These are phyloP conservation scores for Diaporthe ampelina DNA, from an alignment of 2,329 filamentous ascomycete species.

Conservation along the genomic window DNA sequence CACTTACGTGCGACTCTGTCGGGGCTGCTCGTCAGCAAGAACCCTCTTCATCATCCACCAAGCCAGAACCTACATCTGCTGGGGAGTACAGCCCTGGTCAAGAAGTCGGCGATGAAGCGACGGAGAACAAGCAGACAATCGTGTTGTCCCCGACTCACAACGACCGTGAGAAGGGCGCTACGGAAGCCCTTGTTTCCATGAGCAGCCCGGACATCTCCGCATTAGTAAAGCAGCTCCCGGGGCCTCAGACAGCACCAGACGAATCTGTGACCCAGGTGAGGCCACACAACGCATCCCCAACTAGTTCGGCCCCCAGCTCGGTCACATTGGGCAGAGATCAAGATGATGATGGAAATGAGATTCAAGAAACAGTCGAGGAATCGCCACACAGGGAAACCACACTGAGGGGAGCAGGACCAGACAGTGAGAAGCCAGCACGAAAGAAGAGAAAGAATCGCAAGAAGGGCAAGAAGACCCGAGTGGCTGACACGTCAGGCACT, in stretches of 20 bases:
- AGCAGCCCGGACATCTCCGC: no score
- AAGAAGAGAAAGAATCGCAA: constrained; percentile 26
- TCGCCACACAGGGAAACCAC: neutral
- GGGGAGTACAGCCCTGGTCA: neutral
- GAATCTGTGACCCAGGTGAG: neutral
- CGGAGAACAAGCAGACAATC: neutral
- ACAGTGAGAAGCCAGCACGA: constrained; percentile 3
- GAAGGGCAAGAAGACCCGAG: constrained; percentile 12
- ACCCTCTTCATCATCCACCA: neutral
- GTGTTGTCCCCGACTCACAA: no score
- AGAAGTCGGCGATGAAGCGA: neutral
- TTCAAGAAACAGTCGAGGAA: no score
- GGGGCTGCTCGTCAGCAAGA: neutral
- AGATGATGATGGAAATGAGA: neutral
- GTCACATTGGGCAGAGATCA: neutral
- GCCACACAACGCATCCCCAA: neutral
- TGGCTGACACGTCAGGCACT: neutral
- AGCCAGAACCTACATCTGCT: neutral
- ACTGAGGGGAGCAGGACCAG: constrained; percentile 11
- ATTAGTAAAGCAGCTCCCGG: no score
- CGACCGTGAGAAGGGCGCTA: no score
- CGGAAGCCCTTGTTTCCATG: no score
- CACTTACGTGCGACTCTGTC: neutral
- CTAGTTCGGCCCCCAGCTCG: constrained; percentile 25
- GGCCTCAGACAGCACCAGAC: neutral